Evolutionary conservation across 2,329 filamentous ascomycete species (phyloP).

Genomic region (Escovopsis weberi): DNA sequence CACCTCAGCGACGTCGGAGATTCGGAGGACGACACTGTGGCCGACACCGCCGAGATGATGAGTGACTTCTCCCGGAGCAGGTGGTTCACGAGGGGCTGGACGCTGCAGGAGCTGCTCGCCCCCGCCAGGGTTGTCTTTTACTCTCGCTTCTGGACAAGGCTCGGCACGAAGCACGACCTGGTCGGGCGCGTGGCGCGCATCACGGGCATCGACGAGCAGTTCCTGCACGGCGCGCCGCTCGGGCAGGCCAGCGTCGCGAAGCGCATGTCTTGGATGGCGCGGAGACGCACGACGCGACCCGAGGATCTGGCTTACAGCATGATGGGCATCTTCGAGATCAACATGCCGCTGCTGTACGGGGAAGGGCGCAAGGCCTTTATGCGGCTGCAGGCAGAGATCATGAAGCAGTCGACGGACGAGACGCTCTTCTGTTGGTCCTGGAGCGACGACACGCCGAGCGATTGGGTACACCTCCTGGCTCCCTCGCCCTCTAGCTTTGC

Average conservation of each 20-base stretch:
- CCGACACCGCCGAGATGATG: not conserved
- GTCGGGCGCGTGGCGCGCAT: not conserved
- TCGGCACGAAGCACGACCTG: constrained; percentile 1
- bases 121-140: constrained; percentile 5
- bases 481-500: not conserved
- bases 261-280: constrained; percentile 15
- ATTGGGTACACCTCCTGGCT: not conserved
- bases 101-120: constrained; percentile 12
- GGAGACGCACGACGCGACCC: constrained; percentile 8
- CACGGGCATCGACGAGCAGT: constrained; percentile 1
- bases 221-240: not conserved
- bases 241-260: constrained; percentile 6
- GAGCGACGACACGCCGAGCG: not conserved
- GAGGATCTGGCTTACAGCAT: constrained; percentile 10
- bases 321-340: constrained; percentile 6
- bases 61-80: not conserved
- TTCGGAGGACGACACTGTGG: not conserved
- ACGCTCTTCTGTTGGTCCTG: not conserved
- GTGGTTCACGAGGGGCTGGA: constrained; percentile 14
- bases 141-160: not conserved
- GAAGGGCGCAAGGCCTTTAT: constrained; percentile 4
- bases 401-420: not conserved
- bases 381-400: not conserved
- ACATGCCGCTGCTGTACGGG: constrained; percentile 9
- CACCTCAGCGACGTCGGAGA: constrained; percentile 10